These are phyloP conservation scores for Rhynchosporium secalis DNA, from an alignment of 2,329 filamentous ascomycete genomes.

Conservation along the genomic window DNA sequence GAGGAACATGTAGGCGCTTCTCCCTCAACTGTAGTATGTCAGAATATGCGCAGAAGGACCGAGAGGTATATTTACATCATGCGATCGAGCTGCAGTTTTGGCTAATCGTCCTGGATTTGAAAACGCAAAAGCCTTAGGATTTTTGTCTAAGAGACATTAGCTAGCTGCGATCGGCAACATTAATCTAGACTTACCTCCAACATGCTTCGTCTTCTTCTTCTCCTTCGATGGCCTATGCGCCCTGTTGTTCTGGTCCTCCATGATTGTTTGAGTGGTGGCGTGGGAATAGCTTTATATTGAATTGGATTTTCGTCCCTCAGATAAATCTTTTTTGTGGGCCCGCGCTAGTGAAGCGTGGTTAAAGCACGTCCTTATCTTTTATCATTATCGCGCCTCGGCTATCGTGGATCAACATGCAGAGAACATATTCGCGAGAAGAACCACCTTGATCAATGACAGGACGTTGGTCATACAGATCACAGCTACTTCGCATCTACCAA, in stretches of 20 bases:
- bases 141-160: conserved; percentile 35
- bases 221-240: conserved; percentile 85
- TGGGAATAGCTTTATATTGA: conserved; percentile 10
- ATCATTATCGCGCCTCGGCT: conserved; percentile 14
- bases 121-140: conserved; percentile 42
- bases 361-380: conserved; percentile 18
- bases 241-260: conserved; percentile 83
- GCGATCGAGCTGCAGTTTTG: conserved; percentile 49
- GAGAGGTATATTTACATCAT: conserved; percentile 48
- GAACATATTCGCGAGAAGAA: too few relatives aligned
- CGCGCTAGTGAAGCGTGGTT: conserved; percentile 13
- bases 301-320: conserved; percentile 11
- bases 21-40: conserved; percentile 71
- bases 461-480: too few relatives aligned
- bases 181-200: conserved; percentile 53
- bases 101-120: conserved; percentile 41
- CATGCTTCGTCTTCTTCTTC: conserved; percentile 83
- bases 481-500: too few relatives aligned
- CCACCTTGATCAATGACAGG: too few relatives aligned
- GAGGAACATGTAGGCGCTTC: conserved; percentile 91
- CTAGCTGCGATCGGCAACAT: neutral
- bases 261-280: conserved; percentile 40
- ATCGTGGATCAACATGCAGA: neutral
- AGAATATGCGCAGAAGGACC: conserved; percentile 11
- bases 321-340: conserved; percentile 21